These are phyloP conservation scores for Rhizophagus clarus DNA, from an alignment of 192 early-diverging fungal genomes.

Conservation along the genomic window DNA sequence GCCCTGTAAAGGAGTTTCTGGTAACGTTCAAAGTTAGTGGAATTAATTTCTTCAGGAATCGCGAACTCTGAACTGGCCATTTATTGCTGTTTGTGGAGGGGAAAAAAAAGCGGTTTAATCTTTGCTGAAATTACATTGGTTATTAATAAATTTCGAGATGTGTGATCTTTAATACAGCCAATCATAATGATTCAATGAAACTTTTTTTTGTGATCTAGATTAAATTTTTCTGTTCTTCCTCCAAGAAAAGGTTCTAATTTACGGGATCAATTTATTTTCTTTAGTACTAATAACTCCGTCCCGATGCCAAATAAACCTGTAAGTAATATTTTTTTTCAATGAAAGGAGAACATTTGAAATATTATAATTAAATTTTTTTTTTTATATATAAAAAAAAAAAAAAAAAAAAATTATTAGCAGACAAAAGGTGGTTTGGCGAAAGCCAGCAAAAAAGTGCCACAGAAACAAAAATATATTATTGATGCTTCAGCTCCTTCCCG, in stretches of 20 bases:
- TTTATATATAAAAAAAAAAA: background rate
- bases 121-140: too few relatives aligned
- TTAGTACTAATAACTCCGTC: background rate
- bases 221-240: background rate
- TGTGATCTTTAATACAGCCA: background rate
- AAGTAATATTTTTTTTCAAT: background rate
- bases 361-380: too few relatives aligned
- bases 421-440: slow-evolving; percentile 11
- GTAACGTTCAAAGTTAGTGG: background rate
- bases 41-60: background rate
- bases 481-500: slow-evolving; percentile 90
- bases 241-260: background rate
- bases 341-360: background rate
- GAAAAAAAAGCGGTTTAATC: background rate
- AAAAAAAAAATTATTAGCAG: background rate
- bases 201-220: background rate
- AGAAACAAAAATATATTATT: slow-evolving; percentile 81
- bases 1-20: background rate
- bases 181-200: background rate
- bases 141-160: background rate
- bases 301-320: background rate
- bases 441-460: background rate
- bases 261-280: too few relatives aligned
- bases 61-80: background rate
- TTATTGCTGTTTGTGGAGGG: background rate